These are phyloP conservation scores for Gossypium longicalyx DNA, from an alignment of 345 rosid genomes.

Conservation along the genomic window DNA sequence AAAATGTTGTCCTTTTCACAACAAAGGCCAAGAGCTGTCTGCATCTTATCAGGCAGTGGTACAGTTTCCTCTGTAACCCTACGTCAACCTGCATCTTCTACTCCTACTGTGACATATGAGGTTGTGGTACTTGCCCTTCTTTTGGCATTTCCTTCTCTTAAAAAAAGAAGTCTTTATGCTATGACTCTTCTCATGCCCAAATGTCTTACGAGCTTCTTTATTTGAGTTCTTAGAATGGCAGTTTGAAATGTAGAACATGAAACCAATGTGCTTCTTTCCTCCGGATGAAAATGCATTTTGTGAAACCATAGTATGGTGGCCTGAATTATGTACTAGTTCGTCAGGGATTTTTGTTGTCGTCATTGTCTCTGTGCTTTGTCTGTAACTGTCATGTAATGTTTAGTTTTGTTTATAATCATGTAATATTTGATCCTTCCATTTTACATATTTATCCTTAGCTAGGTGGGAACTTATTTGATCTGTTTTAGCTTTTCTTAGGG, in stretches of 20 bases:
- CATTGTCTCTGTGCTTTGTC: neutral
- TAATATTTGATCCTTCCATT: neutral
- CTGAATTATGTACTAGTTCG: neutral
- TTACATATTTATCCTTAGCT: neutral
- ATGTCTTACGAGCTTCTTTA: neutral
- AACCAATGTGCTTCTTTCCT: neutral
- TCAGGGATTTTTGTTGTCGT: too few species aligned
- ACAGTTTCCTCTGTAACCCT: constrained; percentile 81
- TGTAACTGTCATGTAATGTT: neutral
- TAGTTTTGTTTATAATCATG: neutral
- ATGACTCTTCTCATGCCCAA: neutral
- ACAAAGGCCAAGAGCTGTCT: constrained; percentile 86
- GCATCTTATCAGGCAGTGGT: constrained; percentile 92
- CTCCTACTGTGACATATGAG: constrained; percentile 61
- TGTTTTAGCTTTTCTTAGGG: constrained; percentile 50
- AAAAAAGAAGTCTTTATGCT: neutral
- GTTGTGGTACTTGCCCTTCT: constrained; percentile 36
- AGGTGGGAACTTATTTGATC: constrained; percentile 26
- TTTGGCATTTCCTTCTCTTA: neutral
- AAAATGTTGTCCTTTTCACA: constrained; percentile 76
- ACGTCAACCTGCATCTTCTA: constrained; percentile 68
- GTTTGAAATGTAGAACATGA: neutral
- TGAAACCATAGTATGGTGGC: neutral
- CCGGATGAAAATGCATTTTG: neutral
- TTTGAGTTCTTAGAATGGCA: neutral